Base-by-base conservation (phyloP, 352 stramenopile species). In the Globisporangium viniferum region DNA sequence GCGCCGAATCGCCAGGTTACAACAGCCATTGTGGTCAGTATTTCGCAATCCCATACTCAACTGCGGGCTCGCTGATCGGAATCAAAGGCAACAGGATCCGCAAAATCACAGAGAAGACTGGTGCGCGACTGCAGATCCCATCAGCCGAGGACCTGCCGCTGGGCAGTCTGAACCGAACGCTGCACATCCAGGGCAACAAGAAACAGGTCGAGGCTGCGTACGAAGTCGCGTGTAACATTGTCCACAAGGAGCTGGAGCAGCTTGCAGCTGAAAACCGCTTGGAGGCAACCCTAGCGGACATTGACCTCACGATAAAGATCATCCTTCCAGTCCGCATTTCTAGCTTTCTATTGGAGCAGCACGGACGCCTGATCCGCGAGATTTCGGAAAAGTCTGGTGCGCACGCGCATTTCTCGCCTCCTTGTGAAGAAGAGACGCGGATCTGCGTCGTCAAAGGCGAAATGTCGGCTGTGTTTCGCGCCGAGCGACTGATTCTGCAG, bases 371-470 rank as follows among this genome's bases (percentile, higher is more conserved):
- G 6, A 81, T 91, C n/a, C 78, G 72, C 5, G 81, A 89, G 60
- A 82, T 93, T 39, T 79, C 65, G 0, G 72, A 77, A 0, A 87
- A 86, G 51, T 79, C 82, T 12, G 81, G 75, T 0, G 80, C 82
- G 1, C 73, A 86, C 46, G 76, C 79, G 5, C 72, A 81, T 31
- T 82, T 93, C 8, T 59, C 89, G 56, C 59, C 72, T 2, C 66
- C 76, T 1, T 60, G 80, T 41, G 68, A 77, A 29, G 68, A 82
- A 18, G 79, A 87, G 24, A 72, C 69, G 18, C 73, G 82, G 0
- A 58, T 92, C 6, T 91, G 82, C 55, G 64, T 90, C 10, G 71
- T 92, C 59, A 81, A 71, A 27, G 82, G 84, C 2, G 81, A 89
- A 8, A 78, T 84, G 71, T 33, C 62, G 20, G 73, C 71, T 27